Evolutionary conservation across 208 protist species (phyloP).

Genomic region (Acanthamoeba sp.): DNA sequence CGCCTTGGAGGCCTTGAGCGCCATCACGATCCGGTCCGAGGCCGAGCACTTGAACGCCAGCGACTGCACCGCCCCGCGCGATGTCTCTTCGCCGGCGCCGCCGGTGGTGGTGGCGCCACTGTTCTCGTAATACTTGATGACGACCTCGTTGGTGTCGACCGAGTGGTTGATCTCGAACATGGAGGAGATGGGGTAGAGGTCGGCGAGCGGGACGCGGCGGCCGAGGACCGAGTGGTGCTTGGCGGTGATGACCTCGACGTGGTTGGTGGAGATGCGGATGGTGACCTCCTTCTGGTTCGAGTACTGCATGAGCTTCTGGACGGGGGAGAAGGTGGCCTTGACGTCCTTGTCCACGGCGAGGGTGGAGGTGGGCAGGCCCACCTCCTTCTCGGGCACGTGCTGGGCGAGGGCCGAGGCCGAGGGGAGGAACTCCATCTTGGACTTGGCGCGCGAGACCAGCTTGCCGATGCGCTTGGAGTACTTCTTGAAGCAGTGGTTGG

Average conservation of each 20-base stretch:
- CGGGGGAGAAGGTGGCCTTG: conserved; percentile 80
- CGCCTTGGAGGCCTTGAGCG: conserved; percentile 77
- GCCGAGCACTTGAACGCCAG: conserved; percentile 58
- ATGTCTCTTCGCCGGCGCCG: not conserved
- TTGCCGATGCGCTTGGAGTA: conserved; percentile 79
- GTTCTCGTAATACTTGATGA: conserved; percentile 83
- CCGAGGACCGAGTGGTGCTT: conserved; percentile 77
- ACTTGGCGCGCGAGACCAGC: conserved; percentile 28
- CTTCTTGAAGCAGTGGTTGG: conserved; percentile 79
- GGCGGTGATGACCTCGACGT: conserved; percentile 72
- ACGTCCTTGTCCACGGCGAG: conserved; percentile 81
- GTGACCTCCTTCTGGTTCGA: conserved; percentile 69
- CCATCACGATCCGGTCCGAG: conserved; percentile 63
- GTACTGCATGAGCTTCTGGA: conserved; percentile 75
- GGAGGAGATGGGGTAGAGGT: conserved; percentile 80
- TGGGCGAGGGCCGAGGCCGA: not conserved
- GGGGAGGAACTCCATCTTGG: conserved; percentile 43
- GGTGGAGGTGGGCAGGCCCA: conserved; percentile 43
- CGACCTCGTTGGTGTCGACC: conserved; percentile 76
- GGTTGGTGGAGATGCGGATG: conserved; percentile 64
- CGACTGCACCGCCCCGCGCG: not conserved
- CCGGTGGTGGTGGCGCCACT: not conserved
- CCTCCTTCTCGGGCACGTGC: conserved; percentile 62
- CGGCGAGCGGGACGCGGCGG: conserved; percentile 35
- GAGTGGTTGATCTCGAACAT: conserved; percentile 62